These are phyloP conservation scores for Lactarius psammicola DNA, from an alignment of 768 basidiomycete genomes.

Conservation along the genomic window DNA sequence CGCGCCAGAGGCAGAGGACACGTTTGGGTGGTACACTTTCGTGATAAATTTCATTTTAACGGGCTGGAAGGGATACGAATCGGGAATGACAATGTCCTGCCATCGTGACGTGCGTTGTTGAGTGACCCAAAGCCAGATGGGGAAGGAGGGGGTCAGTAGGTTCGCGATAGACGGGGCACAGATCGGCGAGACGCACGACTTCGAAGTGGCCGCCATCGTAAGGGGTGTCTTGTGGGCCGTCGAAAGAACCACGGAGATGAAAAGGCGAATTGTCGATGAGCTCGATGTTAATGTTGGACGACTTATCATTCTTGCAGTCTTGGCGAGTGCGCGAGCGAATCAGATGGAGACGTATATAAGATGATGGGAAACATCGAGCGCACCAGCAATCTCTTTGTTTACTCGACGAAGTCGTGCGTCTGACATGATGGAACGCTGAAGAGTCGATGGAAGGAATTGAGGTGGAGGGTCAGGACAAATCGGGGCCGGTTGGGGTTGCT, in stretches of 20 bases:
- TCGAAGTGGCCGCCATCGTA: constrained; percentile 91
- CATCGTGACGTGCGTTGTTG: constrained; percentile 10
- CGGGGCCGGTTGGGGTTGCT: neutral
- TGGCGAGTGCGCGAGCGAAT: constrained; percentile 6
- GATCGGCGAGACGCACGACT: constrained; percentile 57
- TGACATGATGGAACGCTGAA: constrained; percentile 14
- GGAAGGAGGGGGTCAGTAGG: neutral
- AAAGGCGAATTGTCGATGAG: constrained; percentile 88
- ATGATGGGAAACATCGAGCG: constrained; percentile 24
- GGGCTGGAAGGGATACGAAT: constrained; percentile 88
- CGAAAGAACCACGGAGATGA: constrained; percentile 88
- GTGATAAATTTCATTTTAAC: constrained; percentile 99
- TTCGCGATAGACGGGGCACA: neutral
- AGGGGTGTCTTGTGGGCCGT: constrained; percentile 89
- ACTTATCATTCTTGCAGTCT: constrained; percentile 97
- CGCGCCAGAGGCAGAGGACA: constrained; percentile 90
- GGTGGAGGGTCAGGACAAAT: constrained; percentile 17
- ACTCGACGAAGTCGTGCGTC: constrained; percentile 88
- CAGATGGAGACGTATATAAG: neutral
- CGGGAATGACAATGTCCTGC: constrained; percentile 91
- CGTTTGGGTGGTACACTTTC: constrained; percentile 94
- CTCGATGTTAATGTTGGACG: constrained; percentile 81
- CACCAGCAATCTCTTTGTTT: constrained; percentile 91
- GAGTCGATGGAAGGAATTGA: constrained; percentile 2
- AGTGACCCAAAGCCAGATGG: neutral